Base-by-base conservation (phyloP, 257 asterid species). In the Nicotiana otophora region DNA sequence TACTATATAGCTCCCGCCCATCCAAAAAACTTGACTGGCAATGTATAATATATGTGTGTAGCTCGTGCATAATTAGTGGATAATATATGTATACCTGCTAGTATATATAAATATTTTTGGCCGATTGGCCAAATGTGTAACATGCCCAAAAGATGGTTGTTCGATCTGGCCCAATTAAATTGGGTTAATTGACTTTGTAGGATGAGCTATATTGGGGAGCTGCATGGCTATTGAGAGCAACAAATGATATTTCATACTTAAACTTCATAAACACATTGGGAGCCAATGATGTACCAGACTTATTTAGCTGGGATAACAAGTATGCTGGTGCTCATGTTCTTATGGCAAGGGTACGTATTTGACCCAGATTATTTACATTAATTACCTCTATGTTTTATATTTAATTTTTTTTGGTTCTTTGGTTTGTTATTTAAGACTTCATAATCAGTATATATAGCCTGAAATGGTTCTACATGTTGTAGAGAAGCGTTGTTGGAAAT, bases 151-250 rank as follows among this genome's bases (percentile, higher is more conserved):
- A 53, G 5, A 14, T 53, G 5, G 19, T 10, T 17, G 62, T 57
- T 16, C 9, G 62, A 17, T 7, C 61, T 5, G 62, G 10, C 23
- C 20, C 0, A 6, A 19, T 17, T 57, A 57, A 57, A 57, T 57
- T 57, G 63, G 11, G 63, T 31, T 66, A 1, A 3, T 46, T 12
- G 9, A 28, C 15, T 51, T 54, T 48, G 53, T 78, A 93, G 97
- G 99, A 95, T 82, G 99, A 95, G 80, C 84, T 95, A 84, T 82
- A 92, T 7, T 93, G 99, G 99, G 97, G 96, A 42, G 98, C 95
- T 10, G 85, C 97, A 3, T 95, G 98, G 99, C 92, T 95, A 16
- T 89, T 84, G 17, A 91, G 92, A 83, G 99, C 98, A 69, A 95
- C 98, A 2, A 92, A 92, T 80, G 86, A 92, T 72, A 85, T 42